Conservation (phyloP, 768 basidiomycete genomes). For the Termitomyces sp. region DNA sequence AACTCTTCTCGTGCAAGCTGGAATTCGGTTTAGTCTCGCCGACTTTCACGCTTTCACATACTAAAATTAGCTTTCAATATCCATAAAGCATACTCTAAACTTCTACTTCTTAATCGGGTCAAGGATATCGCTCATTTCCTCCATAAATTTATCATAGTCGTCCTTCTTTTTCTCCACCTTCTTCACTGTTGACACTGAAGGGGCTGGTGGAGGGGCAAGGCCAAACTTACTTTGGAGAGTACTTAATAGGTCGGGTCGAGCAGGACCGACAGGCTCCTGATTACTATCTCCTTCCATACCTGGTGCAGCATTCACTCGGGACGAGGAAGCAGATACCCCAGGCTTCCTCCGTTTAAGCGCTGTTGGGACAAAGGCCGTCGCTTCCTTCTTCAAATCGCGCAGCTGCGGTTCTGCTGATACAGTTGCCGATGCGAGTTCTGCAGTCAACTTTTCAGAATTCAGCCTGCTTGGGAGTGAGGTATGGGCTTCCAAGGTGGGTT, state of each 20-base stretch:
- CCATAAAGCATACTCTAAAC: not conserved
- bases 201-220: constrained; percentile 25
- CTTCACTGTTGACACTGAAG: constrained; percentile 21
- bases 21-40: not conserved
- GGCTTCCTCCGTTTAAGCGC: constrained; percentile 75
- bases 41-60: not conserved
- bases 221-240: constrained; percentile 62
- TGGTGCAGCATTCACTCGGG: constrained; percentile 66
- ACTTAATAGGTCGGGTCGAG: constrained; percentile 65
- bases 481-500: constrained; percentile 30
- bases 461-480: constrained; percentile 33
- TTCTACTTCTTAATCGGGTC: constrained; percentile 23
- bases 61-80: not conserved
- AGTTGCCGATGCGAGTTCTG: constrained; percentile 53
- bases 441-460: constrained; percentile 24
- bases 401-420: constrained; percentile 85
- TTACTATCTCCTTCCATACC: constrained; percentile 35
- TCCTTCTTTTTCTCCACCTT: constrained; percentile 44
- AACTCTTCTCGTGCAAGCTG: not conserved
- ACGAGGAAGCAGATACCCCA: constrained; percentile 27
- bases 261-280: constrained; percentile 27
- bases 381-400: constrained; percentile 93
- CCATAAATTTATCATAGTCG: constrained; percentile 75
- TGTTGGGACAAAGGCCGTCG: constrained; percentile 86
- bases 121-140: constrained; percentile 71